Evolutionary conservation across 306 rosid species (phyloP), one percentile per base, ranked within the genome.

Genomic region (Trifolium subterraneum): DNA sequence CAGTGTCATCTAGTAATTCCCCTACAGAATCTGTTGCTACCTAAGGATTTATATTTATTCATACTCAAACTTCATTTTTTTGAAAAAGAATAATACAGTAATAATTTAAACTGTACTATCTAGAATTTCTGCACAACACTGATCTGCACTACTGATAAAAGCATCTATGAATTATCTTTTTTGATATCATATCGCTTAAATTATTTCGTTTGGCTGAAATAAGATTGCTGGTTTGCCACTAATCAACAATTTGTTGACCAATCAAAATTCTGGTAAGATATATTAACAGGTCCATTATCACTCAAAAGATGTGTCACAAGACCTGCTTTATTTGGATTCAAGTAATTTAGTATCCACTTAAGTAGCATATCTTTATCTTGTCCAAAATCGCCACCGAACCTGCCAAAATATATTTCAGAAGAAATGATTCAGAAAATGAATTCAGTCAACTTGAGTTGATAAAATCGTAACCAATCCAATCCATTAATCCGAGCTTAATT

Each of bases 271-370:
- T 85, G 87, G 84, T 90, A 92, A 6, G 84, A 81, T 33, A 95
- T 81, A 72, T 72, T 74, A 78, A 87, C 65, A n/a, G 93, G 85
- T n/a, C 90, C 92, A 42, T 78, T 86, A 41, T 95, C 99, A 36
- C 84, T 78, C 84, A 92, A 31, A 45, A 95, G 90, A 85, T 95
- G 99, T 29, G 96, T 86, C 88, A 92, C 78, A 60, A 90, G 87
- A n/a, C 99, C 99, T 7, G 99, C 87, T 82, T 88, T 88, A 54
- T 85, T 90, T 71, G 97, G 90, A 66, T 87, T 83, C 87, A 88
- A 82, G 82, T 86, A 95, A 58, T 68, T 81, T 55, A 95, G 76
- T 38, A 88, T 65, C 97, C 99, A 95, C 87, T 65, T 86, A 2
- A 92, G 54, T 18, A 95, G 81, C 4, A 36, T 36, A 8, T 86